Evolutionary conservation across 805 yeast genomes (phyloP), one percentile per base, ranked within the genome.

Genomic region (Dipodascus albidus): DNA sequence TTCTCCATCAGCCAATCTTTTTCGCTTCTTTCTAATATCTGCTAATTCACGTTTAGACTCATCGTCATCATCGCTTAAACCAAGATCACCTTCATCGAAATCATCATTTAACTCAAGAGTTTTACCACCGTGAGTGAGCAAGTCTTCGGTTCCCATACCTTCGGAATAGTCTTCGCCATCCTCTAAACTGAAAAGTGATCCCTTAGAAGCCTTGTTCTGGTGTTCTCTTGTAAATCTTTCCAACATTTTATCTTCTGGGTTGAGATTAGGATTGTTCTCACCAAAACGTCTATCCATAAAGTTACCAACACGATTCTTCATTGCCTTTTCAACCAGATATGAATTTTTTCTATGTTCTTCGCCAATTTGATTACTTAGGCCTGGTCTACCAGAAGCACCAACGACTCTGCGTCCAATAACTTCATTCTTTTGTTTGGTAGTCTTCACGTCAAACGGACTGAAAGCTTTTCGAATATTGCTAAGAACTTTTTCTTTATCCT

Each of bases 181-280:
- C 24, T 87, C 91, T 51, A 90, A 78, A 63, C 86, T 84, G 62
- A 80, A 91, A 57, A 86, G 63, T 27, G 81, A 78, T 47, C 75
- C 71, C 59, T 76, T 82, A 21, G 77, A 71, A n/a, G 79, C 71
- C 1, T 77, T 66, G 55, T 77, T 77, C 66, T 88, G 95, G 65
- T 86, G 77, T 71, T 91, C 98, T 54, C 83, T 80, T 2, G 96
- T 87, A 72, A 88, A 93, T 72, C 99, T 82, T 64, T 85, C 96
- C 70, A 93, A 78, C 96, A 89, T 89, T 67, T 85, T 87, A 60
- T 93, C 96, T 68, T 93, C 98, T 11, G 82, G 82, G n/a, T 84
- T 78, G 73, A 93, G 63, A 50, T 73, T 67, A 4, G 73, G 67
- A 67, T 87, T 83, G 58, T 79, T 78, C 64, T 93, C 99, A 66